Evolutionary conservation across 805 yeast genomes (phyloP), one percentile per base, ranked within the genome.

Genomic region (Yarrowia sp.): DNA sequence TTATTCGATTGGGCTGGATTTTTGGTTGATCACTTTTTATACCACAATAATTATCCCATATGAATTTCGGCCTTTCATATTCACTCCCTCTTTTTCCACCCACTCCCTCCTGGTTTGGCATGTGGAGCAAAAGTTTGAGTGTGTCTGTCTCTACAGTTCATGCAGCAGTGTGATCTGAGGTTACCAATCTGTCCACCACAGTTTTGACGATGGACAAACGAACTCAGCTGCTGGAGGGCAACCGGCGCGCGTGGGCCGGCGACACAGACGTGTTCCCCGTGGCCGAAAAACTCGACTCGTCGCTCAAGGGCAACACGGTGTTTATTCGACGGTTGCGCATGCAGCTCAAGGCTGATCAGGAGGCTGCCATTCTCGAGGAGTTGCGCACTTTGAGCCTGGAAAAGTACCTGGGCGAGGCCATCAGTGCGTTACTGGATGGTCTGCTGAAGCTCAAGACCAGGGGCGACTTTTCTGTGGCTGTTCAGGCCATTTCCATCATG

Each of bases 301-400:
- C 93, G 69, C 80, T 92, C 72, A 92, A 92, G 80, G 90, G 89
- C 76, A 91, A 93, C 61, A 77, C 91, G 3, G 89, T 92, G 0
- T 90, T 91, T 74, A 87, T 92, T 64, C 89, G 88, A 75, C 89
- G 89, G 73, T 75, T 92, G 65, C 83, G 87, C 71, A 80, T 84
- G 2, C 81, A 87, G 1, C 77, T 92, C 32, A 83, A 80, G 46
- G 82, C 82, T 48, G 93, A 88, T 8, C 82, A 82, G 48, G 77
- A 77, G 69, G 72, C 75, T 1, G 75, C 82, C 8, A 77, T 90
- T 1, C 70, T 91, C 46, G 84, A 85, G 67, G 97, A 91, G 69
- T 82, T 92, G 52, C 74, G 79, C 3, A 81, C 87, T 10, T 78
- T 89, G 5, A 85, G 93, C 1, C 79, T 93, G 61, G 91, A 86